Evolutionary conservation across 116 monocot species (phyloP).

Genomic region (Trichopus zeylanicus): DNA sequence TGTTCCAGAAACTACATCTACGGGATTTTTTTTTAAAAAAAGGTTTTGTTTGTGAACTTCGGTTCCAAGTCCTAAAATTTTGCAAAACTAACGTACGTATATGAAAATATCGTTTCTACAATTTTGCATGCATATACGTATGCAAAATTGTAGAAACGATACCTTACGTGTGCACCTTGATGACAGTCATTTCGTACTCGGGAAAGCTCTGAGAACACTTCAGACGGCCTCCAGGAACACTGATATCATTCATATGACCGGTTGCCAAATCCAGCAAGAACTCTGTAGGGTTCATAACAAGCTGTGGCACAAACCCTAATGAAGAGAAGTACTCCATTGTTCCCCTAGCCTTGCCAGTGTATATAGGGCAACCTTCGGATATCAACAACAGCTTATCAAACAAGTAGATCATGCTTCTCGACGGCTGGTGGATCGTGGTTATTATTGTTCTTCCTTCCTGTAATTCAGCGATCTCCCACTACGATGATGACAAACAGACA

Average conservation of each 20-base stretch:
- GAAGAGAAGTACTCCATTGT: constrained; percentile 71
- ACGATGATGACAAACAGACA: too few species aligned
- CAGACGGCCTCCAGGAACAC: constrained; percentile 39
- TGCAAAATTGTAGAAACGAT: too few species aligned
- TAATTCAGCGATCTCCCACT: neutral
- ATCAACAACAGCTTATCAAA: constrained; percentile 89
- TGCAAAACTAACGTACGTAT: too few species aligned
- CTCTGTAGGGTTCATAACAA: constrained; percentile 97
- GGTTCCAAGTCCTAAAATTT: too few species aligned
- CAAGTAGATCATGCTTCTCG: constrained; percentile 85
- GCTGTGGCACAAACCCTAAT: constrained; percentile 60
- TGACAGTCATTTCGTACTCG: constrained; percentile 34
- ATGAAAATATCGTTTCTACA: too few species aligned
- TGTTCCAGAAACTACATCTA: constrained; percentile 67
- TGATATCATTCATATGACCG: constrained; percentile 67
- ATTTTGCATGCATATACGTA: too few species aligned
- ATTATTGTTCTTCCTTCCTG: constrained; percentile 79
- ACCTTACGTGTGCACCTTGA: too few species aligned
- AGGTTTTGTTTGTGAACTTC: too few species aligned
- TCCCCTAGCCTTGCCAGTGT: constrained; percentile 58
- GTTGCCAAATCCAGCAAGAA: constrained; percentile 80
- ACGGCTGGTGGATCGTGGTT: constrained; percentile 88
- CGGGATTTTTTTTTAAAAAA: too few species aligned
- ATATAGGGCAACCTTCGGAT: constrained; percentile 62
- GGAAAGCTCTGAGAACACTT: too few species aligned